These are phyloP conservation scores for Hyphodiscus sp. DNA, from an alignment of 2,329 filamentous ascomycete genomes.

Conservation along the genomic window DNA sequence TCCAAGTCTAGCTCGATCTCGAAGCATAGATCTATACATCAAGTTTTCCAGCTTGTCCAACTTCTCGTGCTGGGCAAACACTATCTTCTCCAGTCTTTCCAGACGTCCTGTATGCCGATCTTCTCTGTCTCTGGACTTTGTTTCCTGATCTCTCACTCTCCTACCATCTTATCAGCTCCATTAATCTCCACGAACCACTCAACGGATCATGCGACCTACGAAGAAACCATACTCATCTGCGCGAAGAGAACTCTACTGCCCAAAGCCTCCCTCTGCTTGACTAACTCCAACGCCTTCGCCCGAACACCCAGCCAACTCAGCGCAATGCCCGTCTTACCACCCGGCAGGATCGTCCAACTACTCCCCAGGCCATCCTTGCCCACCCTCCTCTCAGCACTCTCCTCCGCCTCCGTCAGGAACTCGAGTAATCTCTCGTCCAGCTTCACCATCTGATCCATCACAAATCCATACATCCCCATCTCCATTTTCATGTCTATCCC, in stretches of 20 bases:
- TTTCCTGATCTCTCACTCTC: slow-evolving; percentile 22
- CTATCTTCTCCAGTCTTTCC: slow-evolving; percentile 16
- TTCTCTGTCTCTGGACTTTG: slow-evolving; percentile 14
- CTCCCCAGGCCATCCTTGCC: slow-evolving; percentile 16
- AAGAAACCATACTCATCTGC: slow-evolving; percentile 43
- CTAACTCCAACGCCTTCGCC: slow-evolving; percentile 39
- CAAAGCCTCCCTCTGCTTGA: slow-evolving; percentile 39
- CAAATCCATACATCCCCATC: slow-evolving; percentile 41
- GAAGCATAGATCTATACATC: slow-evolving; percentile 5
- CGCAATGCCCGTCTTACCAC: slow-evolving; percentile 35
- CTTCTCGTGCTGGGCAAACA: slow-evolving; percentile 5
- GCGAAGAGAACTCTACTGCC: slow-evolving; percentile 41
- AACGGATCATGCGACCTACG: slow-evolving; percentile 24
- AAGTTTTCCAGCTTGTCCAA: slow-evolving; percentile 5
- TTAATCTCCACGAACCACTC: not conserved
- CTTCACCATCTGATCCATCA: slow-evolving; percentile 40
- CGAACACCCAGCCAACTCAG: slow-evolving; percentile 40
- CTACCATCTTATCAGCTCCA: slow-evolving; percentile 8
- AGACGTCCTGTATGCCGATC: slow-evolving; percentile 16
- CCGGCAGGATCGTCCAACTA: slow-evolving; percentile 34
- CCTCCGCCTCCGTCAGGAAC: slow-evolving; percentile 38
- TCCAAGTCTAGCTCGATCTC: not conserved
- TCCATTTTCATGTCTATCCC: slow-evolving; percentile 29
- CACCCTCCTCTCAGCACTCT: slow-evolving; percentile 13
- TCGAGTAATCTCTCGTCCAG: slow-evolving; percentile 40